Conservation (phyloP, 2,329 filamentous ascomycete species). For the Pseudocercospora eumusae region DNA sequence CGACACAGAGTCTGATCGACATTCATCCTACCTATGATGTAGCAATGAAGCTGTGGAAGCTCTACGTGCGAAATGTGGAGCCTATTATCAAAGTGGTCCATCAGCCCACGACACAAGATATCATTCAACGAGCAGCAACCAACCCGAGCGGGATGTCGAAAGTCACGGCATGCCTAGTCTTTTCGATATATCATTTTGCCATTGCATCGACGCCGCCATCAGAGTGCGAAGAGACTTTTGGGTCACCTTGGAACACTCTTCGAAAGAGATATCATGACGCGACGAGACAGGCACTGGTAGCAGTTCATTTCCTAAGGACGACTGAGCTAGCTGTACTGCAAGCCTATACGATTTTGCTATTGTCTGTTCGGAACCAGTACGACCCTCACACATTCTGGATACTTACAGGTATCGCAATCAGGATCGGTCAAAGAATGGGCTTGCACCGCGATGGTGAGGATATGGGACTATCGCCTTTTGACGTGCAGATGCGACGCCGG, state of each 20-base stretch:
- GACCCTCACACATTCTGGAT: constrained; percentile 63
- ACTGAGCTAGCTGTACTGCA: constrained; percentile 67
- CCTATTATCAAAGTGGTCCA: constrained; percentile 71
- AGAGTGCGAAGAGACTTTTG: constrained; percentile 51
- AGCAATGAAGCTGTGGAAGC: constrained; percentile 56
- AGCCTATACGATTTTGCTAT: constrained; percentile 65
- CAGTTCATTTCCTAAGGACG: constrained; percentile 66
- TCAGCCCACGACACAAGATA: constrained; percentile 55
- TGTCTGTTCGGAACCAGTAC: constrained; percentile 42
- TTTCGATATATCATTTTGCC: constrained; percentile 62
- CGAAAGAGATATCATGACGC: constrained; percentile 43
- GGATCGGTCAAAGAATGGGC: constrained; percentile 62
- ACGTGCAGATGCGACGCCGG: constrained; percentile 61
- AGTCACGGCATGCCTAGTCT: constrained; percentile 60
- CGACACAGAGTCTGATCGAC: constrained; percentile 34
- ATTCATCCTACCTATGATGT: constrained; percentile 58
- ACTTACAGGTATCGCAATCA: constrained; percentile 62
- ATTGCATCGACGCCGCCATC: constrained; percentile 53
- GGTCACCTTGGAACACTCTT: constrained; percentile 48
- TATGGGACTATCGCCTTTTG: constrained; percentile 56
- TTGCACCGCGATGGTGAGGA: constrained; percentile 60
- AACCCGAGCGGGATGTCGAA: constrained; percentile 58
- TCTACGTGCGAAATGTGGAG: constrained; percentile 71
- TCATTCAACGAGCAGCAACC: constrained; percentile 50
- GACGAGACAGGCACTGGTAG: constrained; percentile 65